phyloP scores from a whole-genome alignment of 345 rosid species.

The Melastoma malabathricum region DNA sequence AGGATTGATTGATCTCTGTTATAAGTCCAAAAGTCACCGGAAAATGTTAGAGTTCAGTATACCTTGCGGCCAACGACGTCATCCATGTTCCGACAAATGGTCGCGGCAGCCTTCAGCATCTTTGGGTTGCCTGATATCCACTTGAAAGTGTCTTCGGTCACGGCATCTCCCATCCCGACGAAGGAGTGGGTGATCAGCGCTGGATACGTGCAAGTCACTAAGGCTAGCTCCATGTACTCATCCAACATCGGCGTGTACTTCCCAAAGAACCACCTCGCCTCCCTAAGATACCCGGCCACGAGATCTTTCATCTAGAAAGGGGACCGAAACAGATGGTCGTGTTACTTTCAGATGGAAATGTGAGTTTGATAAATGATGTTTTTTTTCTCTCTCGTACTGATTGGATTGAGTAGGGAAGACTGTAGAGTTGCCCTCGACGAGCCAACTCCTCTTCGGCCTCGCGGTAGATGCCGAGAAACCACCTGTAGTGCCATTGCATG shows the following conservation, averaged over 20 bases:
- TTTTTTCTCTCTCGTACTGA: background rate
- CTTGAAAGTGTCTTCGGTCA: background rate
- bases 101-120: background rate
- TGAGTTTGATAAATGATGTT: background rate
- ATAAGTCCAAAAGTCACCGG: too few relatives aligned
- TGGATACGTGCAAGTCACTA: background rate
- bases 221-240: background rate
- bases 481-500: background rate
- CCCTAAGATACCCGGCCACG: background rate
- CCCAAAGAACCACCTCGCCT: constrained; percentile 3
- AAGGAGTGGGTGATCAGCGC: background rate
- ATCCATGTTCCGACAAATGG: background rate
- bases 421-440: background rate
- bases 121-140: constrained; percentile 1
- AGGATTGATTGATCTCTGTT: too few relatives aligned
- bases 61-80: constrained; percentile 5
- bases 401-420: background rate
- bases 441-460: background rate
- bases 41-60: too few relatives aligned
- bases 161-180: background rate
- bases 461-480: background rate
- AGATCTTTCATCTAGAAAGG: background rate
- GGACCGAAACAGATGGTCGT: background rate
- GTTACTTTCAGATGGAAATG: background rate
- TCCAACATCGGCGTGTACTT: background rate